phyloP scores from a whole-genome alignment of 1,284 basidiomycete genomes.

The Takashimella tepidaria region DNA sequence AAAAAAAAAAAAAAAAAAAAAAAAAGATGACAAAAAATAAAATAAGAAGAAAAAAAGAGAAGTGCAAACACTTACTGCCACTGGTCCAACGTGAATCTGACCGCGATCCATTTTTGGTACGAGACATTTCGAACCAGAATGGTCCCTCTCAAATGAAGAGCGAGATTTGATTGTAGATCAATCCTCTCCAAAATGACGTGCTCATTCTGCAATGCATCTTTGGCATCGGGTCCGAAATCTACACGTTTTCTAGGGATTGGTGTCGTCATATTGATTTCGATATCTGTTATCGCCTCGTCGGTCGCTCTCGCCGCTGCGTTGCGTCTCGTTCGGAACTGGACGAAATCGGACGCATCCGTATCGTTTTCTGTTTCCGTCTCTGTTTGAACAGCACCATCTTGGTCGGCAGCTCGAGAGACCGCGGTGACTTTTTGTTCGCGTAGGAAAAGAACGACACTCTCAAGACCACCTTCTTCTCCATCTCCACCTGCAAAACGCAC shows the following conservation, averaged over 20 bases:
- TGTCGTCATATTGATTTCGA: slow-evolving; percentile 33
- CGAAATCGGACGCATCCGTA: slow-evolving; percentile 43
- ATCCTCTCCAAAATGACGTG: slow-evolving; percentile 45
- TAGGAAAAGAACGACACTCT: slow-evolving; percentile 47
- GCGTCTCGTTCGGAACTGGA: slow-evolving; percentile 43
- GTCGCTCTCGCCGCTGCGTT: slow-evolving; percentile 31
- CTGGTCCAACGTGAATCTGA: slow-evolving; percentile 54
- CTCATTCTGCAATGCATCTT: slow-evolving; percentile 32
- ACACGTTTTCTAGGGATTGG: slow-evolving; percentile 41
- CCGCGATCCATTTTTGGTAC: slow-evolving; percentile 54
- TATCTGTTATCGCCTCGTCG: slow-evolving; percentile 27
- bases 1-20: neutral
- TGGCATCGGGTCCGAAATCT: slow-evolving; percentile 43
- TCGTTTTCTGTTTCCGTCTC: slow-evolving; percentile 47
- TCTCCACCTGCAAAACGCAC: slow-evolving; percentile 44
- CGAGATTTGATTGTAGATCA: slow-evolving; percentile 27
- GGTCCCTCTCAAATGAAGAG: slow-evolving; percentile 47
- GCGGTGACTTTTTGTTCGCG: slow-evolving; percentile 45
- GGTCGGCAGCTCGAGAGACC: slow-evolving; percentile 41
- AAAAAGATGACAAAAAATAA: neutral
- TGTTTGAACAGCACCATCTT: slow-evolving; percentile 26
- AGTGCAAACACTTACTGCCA: slow-evolving; percentile 49
- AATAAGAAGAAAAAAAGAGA: neutral
- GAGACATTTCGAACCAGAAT: slow-evolving; percentile 53
- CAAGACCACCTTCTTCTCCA: slow-evolving; percentile 35